phyloP scores from a whole-genome alignment of 768 basidiomycete genomes.

The Cystoderma amianthinum region DNA sequence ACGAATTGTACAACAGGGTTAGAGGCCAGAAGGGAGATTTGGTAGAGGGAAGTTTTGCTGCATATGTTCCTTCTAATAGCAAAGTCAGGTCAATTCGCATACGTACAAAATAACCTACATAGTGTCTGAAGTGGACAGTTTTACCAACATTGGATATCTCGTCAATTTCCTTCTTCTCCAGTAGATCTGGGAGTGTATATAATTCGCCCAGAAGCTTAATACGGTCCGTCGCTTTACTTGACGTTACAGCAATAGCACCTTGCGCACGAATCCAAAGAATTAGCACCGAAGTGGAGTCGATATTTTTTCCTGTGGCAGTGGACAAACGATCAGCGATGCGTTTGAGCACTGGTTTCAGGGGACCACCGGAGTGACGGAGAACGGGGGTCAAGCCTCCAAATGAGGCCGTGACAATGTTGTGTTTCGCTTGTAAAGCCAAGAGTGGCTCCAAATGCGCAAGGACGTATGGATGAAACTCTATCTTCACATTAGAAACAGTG shows the following conservation, averaged over 20 bases:
- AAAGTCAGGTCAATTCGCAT: neutral
- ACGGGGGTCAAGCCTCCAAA: conserved; percentile 30
- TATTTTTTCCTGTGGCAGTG: conserved; percentile 8
- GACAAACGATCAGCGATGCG: conserved; percentile 22
- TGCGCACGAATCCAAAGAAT: conserved; percentile 25
- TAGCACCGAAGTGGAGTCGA: conserved; percentile 17
- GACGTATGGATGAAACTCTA: conserved; percentile 29
- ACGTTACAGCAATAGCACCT: conserved; percentile 23
- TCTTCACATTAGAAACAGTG: conserved; percentile 14
- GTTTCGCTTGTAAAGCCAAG: conserved; percentile 23
- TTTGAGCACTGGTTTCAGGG: conserved; percentile 28
- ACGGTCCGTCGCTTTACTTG: conserved; percentile 21
- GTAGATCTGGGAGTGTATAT: conserved; percentile 18
- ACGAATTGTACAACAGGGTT: no score
- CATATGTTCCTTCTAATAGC: conserved; percentile 24
- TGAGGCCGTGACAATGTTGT: conserved; percentile 28
- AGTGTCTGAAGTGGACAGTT: conserved; percentile 24
- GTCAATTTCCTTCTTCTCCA: conserved; percentile 21
- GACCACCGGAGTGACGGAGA: conserved; percentile 28
- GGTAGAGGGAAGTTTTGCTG: conserved; percentile 25
- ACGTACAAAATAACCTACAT: conserved; percentile 14
- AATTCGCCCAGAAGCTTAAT: conserved; percentile 22
- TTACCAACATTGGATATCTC: conserved; percentile 27
- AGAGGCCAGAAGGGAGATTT: conserved; percentile 16
- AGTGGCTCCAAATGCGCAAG: conserved; percentile 24